A percentile compares a stretch with the other conserved stretches of the same genome.
These are phyloP conservation scores for Dissoconium aciculare DNA, from an alignment of 2,329 filamentous ascomycete genomes.

Conservation along the genomic window DNA sequence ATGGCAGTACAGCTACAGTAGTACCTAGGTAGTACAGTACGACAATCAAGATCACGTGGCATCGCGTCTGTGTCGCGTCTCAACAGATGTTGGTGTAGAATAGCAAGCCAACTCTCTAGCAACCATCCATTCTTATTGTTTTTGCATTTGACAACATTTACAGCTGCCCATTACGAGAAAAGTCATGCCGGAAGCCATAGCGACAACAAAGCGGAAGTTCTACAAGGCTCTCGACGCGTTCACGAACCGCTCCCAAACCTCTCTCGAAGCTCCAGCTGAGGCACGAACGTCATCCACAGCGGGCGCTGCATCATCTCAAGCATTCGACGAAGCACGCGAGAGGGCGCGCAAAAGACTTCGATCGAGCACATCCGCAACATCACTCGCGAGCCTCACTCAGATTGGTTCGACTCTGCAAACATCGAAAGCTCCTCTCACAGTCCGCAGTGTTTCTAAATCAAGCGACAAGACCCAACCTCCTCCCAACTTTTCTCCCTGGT, in stretches of 20 bases:
- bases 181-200: slow-evolving; percentile 41
- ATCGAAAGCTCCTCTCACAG: slow-evolving; percentile 14
- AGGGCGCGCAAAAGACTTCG: slow-evolving; percentile 21
- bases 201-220: slow-evolving; percentile 72
- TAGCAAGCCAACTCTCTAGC: too few species aligned
- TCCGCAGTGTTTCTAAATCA: slow-evolving; percentile 7
- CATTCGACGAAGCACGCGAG: slow-evolving; percentile 14
- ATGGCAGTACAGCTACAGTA: too few species aligned
- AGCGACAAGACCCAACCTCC: slow-evolving; percentile 22
- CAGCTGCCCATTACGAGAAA: too few species aligned
- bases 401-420: slow-evolving; percentile 9
- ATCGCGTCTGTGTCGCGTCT: too few species aligned
- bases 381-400: slow-evolving; percentile 10
- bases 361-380: slow-evolving; percentile 17
- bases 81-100: too few species aligned
- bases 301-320: slow-evolving; percentile 15
- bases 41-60: too few species aligned
- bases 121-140: too few species aligned
- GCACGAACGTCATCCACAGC: slow-evolving; percentile 17
- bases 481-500: slow-evolving; percentile 72
- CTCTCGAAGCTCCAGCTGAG: slow-evolving; percentile 22
- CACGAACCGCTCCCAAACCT: slow-evolving; percentile 30
- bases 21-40: too few species aligned
- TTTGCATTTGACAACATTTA: too few species aligned
- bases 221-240: slow-evolving; percentile 54